Percentiles rank a stretch among this genome's conserved stretches.
Conservation (phyloP, 805 yeast genomes). For the Schwanniomyces yamadae region DNA sequence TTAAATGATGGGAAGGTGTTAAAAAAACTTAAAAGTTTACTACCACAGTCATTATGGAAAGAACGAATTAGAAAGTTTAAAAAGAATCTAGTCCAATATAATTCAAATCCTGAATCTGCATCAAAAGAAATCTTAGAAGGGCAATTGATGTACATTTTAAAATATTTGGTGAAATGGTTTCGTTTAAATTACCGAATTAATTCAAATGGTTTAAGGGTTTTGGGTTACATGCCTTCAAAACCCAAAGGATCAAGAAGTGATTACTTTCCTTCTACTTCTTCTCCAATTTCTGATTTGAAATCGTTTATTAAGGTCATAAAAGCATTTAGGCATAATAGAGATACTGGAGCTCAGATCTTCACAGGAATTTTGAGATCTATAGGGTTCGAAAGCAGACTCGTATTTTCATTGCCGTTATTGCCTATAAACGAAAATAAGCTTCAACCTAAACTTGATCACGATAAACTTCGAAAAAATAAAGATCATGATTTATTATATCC, state of each 20-base stretch:
- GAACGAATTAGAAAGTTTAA: constrained; percentile 18
- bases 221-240: constrained; percentile 23
- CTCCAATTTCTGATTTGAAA: constrained; percentile 7
- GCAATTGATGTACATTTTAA: constrained; percentile 26
- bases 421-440: constrained; percentile 9
- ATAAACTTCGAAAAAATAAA: constrained; percentile 18
- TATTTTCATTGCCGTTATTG: constrained; percentile 31
- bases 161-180: constrained; percentile 35
- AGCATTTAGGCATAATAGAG: constrained; percentile 29
- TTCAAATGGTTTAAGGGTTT: constrained; percentile 28
- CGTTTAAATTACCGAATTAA: constrained; percentile 27
- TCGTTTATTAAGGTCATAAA: constrained; percentile 16
- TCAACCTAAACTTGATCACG: constrained; percentile 25
- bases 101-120: neutral
- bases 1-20: constrained; percentile 17
- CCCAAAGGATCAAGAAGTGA: constrained; percentile 6
- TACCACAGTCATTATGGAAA: constrained; percentile 20
- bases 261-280: constrained; percentile 21
- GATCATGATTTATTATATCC: constrained; percentile 35
- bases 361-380: constrained; percentile 26
- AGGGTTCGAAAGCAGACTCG: constrained; percentile 30
- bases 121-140: constrained; percentile 10
- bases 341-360: constrained; percentile 32
- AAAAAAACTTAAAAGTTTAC: constrained; percentile 20
- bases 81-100: constrained; percentile 5